Evolutionary conservation across 257 asterid species (phyloP), one percentile per base, ranked within the genome.

Genomic region (Przewalskia tangutica): DNA sequence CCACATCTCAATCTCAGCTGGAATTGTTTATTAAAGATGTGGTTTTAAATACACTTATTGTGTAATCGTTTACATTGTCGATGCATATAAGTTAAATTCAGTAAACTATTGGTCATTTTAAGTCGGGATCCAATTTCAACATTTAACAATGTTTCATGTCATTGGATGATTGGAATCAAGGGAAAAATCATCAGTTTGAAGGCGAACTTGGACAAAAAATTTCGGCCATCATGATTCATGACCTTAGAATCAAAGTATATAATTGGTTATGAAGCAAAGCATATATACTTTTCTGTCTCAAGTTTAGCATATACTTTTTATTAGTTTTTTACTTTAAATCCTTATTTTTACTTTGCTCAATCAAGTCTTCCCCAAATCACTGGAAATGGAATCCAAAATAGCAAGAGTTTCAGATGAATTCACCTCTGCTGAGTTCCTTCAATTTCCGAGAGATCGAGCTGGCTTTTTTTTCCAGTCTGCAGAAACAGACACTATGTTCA

Each of bases 401-500:
- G 87, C 84, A 3, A 87, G 89, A 85, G 84, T 50, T 14, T 84
- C 87, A 5, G 94, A 91, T 81, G 94, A 90, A 51, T 90, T 88
- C 89, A 40, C 82, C 79, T 85, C 87, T 18, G 53, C 87, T 12
- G 90, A 92, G 56, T 87, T 91, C 67, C 17, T 20, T 71, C 89
- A 79, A 48, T 51, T 90, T 5, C 81, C 85, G 0, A 92, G 85
- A 84, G 93, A 91, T 60, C 90, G 86, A 0, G 81, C 85, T 0
- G 92, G 92, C 50, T 88, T 89, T 23, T 77, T 92, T 62, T 94
- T 94, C 89, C 75, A 85, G 83, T 93, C 95, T 51, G 83, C 62
- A 17, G 97, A 95, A 86, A 92, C 97, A 34, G 87, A 89, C 23
- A 7, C 89, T 53, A 13, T 88, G 91, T 92, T 94, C 73, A 51